phyloP scores from a whole-genome alignment of 2,329 filamentous ascomycete genomes.

The Cercospora brassicicola region DNA sequence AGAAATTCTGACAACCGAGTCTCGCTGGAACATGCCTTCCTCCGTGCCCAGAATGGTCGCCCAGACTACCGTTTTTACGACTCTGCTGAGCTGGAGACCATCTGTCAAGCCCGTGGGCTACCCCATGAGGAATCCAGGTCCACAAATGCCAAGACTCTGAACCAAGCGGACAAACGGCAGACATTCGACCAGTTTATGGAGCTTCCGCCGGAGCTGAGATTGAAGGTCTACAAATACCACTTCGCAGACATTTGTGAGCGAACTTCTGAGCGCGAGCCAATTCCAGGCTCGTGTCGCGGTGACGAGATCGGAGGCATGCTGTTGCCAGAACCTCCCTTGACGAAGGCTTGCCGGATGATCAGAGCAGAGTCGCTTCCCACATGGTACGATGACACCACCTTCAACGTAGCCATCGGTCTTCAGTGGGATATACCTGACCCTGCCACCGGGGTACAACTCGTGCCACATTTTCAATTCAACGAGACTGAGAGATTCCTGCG shows the following conservation, averaged over 20 bases:
- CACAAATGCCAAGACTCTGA: not conserved
- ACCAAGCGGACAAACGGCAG: not conserved
- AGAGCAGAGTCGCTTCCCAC: not conserved
- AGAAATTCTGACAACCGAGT: not conserved
- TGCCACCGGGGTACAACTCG: not conserved
- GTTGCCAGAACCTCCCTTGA: not conserved
- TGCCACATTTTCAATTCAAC: not conserved
- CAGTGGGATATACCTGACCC: not conserved
- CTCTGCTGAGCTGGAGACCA: not conserved
- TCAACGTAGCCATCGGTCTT: not conserved
- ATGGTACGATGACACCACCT: not conserved
- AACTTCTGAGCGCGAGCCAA: not conserved
- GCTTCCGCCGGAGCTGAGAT: not conserved
- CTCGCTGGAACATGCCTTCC: not conserved
- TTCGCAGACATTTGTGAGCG: conserved; percentile 4
- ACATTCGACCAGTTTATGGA: not conserved
- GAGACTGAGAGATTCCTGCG: not conserved
- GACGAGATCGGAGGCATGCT: not conserved
- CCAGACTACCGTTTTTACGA: not conserved
- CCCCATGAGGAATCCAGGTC: too few relatives aligned
- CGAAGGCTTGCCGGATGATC: not conserved
- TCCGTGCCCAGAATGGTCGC: not conserved
- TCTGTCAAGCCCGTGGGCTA: not conserved
- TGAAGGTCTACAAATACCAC: conserved; percentile 1
- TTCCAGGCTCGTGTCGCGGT: not conserved